phyloP scores from a whole-genome alignment of 2,329 filamentous ascomycete species.

The Fusarium guadeloupense region DNA sequence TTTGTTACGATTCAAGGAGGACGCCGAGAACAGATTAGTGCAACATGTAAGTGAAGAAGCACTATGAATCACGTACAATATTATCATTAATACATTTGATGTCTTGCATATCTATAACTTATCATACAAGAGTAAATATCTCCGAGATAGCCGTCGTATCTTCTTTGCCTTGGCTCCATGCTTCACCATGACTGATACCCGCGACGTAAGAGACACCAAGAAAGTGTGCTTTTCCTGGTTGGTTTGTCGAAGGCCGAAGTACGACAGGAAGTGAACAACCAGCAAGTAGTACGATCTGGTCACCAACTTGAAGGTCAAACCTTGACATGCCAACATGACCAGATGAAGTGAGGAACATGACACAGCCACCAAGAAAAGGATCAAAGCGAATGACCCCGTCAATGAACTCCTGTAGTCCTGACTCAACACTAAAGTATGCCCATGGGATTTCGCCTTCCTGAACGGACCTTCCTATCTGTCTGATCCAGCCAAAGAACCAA shows the following conservation, averaged over 20 bases:
- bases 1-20: constrained; percentile 4
- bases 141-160: neutral
- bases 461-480: constrained; percentile 7
- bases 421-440: constrained; percentile 6
- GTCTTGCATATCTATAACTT: neutral
- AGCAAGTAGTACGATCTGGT: constrained; percentile 16
- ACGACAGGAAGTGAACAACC: constrained; percentile 13
- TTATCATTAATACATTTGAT: neutral
- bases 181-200: constrained; percentile 24
- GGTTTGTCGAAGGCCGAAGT: neutral
- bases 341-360: constrained; percentile 13
- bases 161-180: neutral
- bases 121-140: constrained; percentile 11
- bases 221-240: constrained; percentile 10
- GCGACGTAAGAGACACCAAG: constrained; percentile 21
- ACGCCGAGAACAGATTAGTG: neutral
- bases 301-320: constrained; percentile 9
- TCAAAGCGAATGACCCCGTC: constrained; percentile 22
- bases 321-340: constrained; percentile 19
- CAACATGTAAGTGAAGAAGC: neutral
- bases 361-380: constrained; percentile 19
- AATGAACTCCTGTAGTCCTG: constrained; percentile 18
- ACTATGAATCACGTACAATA: neutral
- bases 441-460: constrained; percentile 8
- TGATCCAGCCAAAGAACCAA: constrained; percentile 20